Evolutionary conservation across 2,329 filamentous ascomycete genomes (phyloP).

Genomic region (Fusarium equiseti): DNA sequence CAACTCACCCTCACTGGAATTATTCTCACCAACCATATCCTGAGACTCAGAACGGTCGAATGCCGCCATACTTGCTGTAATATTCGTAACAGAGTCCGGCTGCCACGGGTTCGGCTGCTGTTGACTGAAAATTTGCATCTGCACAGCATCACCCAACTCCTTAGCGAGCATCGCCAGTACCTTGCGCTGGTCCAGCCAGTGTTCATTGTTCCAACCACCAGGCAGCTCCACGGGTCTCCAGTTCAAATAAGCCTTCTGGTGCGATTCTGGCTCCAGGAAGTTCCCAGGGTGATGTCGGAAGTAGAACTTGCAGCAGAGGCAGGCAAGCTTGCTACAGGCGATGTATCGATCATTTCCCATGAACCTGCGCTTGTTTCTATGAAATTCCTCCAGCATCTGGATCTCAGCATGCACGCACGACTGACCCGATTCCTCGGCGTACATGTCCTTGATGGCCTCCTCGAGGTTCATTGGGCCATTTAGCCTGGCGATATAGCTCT

Average conservation of each 20-base stretch:
- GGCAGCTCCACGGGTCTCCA: constrained; percentile 52
- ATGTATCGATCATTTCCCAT: constrained; percentile 58
- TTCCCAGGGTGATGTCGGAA: constrained; percentile 55
- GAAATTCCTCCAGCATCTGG: constrained; percentile 60
- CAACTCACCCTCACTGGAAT: constrained; percentile 9
- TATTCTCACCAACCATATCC: not conserved
- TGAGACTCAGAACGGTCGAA: constrained; percentile 10
- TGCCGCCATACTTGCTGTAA: constrained; percentile 8
- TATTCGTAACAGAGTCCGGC: constrained; percentile 34
- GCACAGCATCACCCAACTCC: constrained; percentile 19
- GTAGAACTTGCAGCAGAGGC: constrained; percentile 62
- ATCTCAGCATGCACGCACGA: constrained; percentile 43
- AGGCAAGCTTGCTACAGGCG: constrained; percentile 65
- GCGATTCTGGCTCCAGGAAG: constrained; percentile 51
- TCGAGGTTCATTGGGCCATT: constrained; percentile 13
- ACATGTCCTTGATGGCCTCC: constrained; percentile 18
- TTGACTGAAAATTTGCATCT: constrained; percentile 12
- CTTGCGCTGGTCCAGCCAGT: constrained; percentile 24
- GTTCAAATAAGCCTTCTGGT: constrained; percentile 56
- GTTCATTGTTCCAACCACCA: constrained; percentile 8
- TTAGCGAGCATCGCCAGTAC: constrained; percentile 16
- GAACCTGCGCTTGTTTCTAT: constrained; percentile 50
- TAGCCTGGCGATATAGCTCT: constrained; percentile 11
- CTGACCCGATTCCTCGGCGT: constrained; percentile 32
- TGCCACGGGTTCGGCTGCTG: constrained; percentile 11